These are phyloP conservation scores for Epichloe coenophiala DNA, from an alignment of 2,329 filamentous ascomycete species.

Conservation along the genomic window DNA sequence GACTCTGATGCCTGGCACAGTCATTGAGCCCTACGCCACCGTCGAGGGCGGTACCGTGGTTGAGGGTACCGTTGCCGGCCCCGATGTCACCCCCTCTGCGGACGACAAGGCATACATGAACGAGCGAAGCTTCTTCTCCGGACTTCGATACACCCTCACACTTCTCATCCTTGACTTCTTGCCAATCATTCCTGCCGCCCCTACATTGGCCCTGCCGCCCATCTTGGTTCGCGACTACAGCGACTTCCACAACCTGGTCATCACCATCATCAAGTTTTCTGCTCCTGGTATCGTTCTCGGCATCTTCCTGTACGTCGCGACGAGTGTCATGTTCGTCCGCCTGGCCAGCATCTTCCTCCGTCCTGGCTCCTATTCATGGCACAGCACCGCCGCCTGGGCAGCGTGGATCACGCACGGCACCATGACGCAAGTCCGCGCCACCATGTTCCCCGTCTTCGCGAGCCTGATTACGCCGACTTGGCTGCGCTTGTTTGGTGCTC, in stretches of 20 bases:
- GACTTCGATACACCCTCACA: constrained; percentile 5
- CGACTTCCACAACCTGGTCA: constrained; percentile 4
- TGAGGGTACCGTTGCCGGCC: constrained; percentile 4
- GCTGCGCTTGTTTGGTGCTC: constrained; percentile 9
- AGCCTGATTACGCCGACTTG: constrained; percentile 10
- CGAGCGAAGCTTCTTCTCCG: constrained; percentile 1
- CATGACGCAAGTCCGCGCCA: constrained; percentile 6
- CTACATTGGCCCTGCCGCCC: constrained; percentile 5
- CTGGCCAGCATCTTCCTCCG: constrained; percentile 6
- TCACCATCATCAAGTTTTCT: constrained; percentile 4
- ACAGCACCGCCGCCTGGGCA: constrained; percentile 9
- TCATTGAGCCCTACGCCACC: constrained; percentile 7
- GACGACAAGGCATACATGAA: neutral
- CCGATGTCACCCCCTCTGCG: neutral
- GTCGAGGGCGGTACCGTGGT: constrained; percentile 8
- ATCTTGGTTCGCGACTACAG: constrained; percentile 7
- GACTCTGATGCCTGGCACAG: constrained; percentile 9
- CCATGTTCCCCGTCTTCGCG: constrained; percentile 10
- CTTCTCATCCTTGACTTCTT: constrained; percentile 7
- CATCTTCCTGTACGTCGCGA: constrained; percentile 1
- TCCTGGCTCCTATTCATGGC: constrained; percentile 10
- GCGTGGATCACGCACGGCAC: constrained; percentile 9
- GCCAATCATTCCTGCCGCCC: constrained; percentile 4
- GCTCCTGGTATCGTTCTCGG: constrained; percentile 5
- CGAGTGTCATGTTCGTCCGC: constrained; percentile 3